These are phyloP conservation scores for Septoria petroselini DNA, from an alignment of 2,329 filamentous ascomycete genomes.

Conservation along the genomic window DNA sequence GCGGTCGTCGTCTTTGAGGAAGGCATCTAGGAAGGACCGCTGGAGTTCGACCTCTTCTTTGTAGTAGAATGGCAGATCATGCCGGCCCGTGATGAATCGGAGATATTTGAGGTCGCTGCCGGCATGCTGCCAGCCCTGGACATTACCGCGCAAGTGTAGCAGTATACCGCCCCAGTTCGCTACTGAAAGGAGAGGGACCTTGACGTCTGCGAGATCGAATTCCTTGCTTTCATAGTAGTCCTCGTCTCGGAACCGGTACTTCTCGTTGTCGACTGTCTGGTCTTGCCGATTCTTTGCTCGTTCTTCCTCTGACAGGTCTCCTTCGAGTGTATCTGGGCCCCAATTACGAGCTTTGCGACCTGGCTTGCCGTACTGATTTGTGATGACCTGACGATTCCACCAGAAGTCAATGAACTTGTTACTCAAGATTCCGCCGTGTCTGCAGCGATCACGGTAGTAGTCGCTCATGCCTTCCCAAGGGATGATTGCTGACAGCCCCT, in stretches of 20 bases:
- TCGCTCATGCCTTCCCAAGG: constrained; percentile 51
- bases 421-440: constrained; percentile 43
- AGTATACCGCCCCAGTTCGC: constrained; percentile 70
- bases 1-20: constrained; percentile 64
- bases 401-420: constrained; percentile 56
- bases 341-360: constrained; percentile 49
- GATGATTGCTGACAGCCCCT: constrained; percentile 45
- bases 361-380: constrained; percentile 63
- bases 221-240: constrained; percentile 64
- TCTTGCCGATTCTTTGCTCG: constrained; percentile 48
- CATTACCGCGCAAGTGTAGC: constrained; percentile 66
- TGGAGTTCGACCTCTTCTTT: constrained; percentile 66
- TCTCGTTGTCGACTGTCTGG: constrained; percentile 45
- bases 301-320: constrained; percentile 54
- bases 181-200: constrained; percentile 64
- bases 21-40: constrained; percentile 65
- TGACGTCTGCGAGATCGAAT: constrained; percentile 62
- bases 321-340: constrained; percentile 56
- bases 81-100: constrained; percentile 65
- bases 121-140: constrained; percentile 62
- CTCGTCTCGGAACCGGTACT: constrained; percentile 59
- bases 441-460: constrained; percentile 49
- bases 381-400: constrained; percentile 65
- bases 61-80: constrained; percentile 72
- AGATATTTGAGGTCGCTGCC: constrained; percentile 67